Percentiles rank a stretch among this genome's conserved stretches.
Conservation (phyloP, 352 stramenopile genomes). For the Phytophthora palmivora region DNA sequence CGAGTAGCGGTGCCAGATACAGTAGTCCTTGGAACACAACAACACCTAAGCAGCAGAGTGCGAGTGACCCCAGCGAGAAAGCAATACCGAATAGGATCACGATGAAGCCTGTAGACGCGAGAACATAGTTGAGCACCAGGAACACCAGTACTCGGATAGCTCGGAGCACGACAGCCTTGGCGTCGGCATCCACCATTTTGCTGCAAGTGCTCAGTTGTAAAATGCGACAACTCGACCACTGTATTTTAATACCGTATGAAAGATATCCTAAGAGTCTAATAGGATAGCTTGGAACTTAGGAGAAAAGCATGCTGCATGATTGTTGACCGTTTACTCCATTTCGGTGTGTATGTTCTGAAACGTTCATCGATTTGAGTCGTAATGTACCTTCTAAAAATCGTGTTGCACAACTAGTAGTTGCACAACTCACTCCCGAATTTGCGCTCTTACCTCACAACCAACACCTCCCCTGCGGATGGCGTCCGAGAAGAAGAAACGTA, state of each 20-base stretch:
- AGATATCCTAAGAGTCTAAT: slow-evolving; percentile 22
- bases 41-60: slow-evolving; percentile 72
- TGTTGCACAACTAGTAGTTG: too few species aligned
- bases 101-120: slow-evolving; percentile 58
- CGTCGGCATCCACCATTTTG: slow-evolving; percentile 18
- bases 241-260: slow-evolving; percentile 8
- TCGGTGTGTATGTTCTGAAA: too few species aligned
- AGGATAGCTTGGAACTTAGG: neutral
- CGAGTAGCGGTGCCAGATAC: slow-evolving; percentile 54
- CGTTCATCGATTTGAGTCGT: too few species aligned
- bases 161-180: slow-evolving; percentile 13
- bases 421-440: too few species aligned
- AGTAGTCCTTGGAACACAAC: slow-evolving; percentile 73
- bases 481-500: too few species aligned
- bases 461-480: too few species aligned
- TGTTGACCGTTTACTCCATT: neutral
- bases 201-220: slow-evolving; percentile 13
- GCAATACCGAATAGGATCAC: slow-evolving; percentile 58
- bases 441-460: too few species aligned
- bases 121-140: slow-evolving; percentile 65
- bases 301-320: slow-evolving; percentile 13
- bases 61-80: slow-evolving; percentile 57
- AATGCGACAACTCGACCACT: slow-evolving; percentile 29
- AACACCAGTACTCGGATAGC: slow-evolving; percentile 47
- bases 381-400: too few species aligned